Conservation (phyloP, 495 filamentous ascomycete genomes). For the Cetradonia linearis region DNA sequence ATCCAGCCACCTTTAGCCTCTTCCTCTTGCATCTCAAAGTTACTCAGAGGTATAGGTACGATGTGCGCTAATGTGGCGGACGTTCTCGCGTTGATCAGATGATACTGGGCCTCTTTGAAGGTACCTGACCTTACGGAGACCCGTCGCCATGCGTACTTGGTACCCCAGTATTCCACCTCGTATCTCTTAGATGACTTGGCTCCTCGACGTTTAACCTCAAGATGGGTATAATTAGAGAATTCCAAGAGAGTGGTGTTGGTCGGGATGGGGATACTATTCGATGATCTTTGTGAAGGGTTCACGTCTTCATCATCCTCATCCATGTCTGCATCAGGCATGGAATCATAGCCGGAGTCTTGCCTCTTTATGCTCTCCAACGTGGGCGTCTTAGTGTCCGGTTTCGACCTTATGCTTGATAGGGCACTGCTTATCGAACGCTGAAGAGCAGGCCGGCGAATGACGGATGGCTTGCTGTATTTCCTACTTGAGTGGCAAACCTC, state of each 20-base stretch:
- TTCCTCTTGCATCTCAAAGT: slow-evolving; percentile 60
- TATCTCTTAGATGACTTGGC: slow-evolving; percentile 65
- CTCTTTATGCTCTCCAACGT: slow-evolving; percentile 25
- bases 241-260: slow-evolving; percentile 78
- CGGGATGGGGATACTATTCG: slow-evolving; percentile 14
- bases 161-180: slow-evolving; percentile 87
- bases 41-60: slow-evolving; percentile 66
- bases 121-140: slow-evolving; percentile 51
- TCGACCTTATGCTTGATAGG: slow-evolving; percentile 53
- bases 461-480: slow-evolving; percentile 49
- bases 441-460: slow-evolving; percentile 43
- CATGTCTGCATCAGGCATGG: slow-evolving; percentile 41
- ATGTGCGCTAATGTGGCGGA: slow-evolving; percentile 66
- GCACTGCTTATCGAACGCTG: slow-evolving; percentile 68
- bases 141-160: slow-evolving; percentile 76
- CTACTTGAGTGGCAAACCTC: slow-evolving; percentile 82
- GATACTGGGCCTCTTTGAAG: slow-evolving; percentile 57
- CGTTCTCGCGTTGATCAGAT: slow-evolving; percentile 59
- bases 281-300: slow-evolving; percentile 23
- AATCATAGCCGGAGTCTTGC: slow-evolving; percentile 54
- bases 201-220: slow-evolving; percentile 68
- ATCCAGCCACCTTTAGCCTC: slow-evolving; percentile 79
- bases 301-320: slow-evolving; percentile 31
- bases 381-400: slow-evolving; percentile 37
- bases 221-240: slow-evolving; percentile 94